Conservation (phyloP, 1,284 basidiomycete species). For the Moniliophthora roreri region DNA sequence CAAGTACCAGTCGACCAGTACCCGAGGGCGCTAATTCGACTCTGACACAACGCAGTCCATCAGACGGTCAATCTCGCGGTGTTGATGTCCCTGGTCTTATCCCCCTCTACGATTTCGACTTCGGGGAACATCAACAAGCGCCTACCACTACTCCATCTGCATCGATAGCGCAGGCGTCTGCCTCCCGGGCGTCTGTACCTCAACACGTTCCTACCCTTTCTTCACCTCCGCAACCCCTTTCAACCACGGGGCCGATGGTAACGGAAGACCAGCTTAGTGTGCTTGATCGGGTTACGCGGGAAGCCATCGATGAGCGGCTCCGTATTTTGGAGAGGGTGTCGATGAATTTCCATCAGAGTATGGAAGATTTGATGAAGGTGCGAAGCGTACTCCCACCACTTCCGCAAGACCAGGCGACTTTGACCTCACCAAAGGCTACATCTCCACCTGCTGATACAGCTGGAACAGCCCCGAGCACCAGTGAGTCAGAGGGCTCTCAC, state of each 20-base stretch:
- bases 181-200: background rate
- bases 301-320: constrained; percentile 82
- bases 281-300: constrained; percentile 66
- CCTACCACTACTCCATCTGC: background rate
- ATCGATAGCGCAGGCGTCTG: background rate
- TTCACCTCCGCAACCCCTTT: constrained; percentile 19
- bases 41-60: background rate
- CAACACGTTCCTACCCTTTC: background rate
- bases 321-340: constrained; percentile 76
- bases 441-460: background rate
- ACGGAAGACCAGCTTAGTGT: constrained; percentile 59
- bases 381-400: constrained; percentile 62
- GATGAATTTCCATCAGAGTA: constrained; percentile 61
- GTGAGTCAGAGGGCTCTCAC: background rate
- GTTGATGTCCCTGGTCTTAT: constrained; percentile 47
- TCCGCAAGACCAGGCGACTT: background rate
- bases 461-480: background rate
- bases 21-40: constrained; percentile 6
- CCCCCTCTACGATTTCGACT: constrained; percentile 45
- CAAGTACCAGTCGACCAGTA: background rate
- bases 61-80: constrained; percentile 4
- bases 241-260: constrained; percentile 50
- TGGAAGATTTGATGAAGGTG: constrained; percentile 76
- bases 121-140: background rate
- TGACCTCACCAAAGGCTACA: background rate